phyloP scores from a whole-genome alignment of 768 basidiomycete species.

The Dioszegia hungarica region DNA sequence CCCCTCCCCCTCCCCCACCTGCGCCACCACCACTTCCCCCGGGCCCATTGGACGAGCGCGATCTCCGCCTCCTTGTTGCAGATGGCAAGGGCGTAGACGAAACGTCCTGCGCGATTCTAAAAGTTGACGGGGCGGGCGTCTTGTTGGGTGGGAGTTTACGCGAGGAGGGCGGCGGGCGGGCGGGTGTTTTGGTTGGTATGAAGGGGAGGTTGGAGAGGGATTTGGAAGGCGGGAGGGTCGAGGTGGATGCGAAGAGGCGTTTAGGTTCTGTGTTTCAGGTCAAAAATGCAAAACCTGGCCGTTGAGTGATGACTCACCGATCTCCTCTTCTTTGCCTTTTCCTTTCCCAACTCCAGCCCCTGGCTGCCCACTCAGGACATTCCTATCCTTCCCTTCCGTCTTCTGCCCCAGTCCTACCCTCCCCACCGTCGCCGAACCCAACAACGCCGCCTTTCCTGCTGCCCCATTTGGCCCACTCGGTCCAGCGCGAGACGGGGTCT shows the following conservation, averaged over 20 bases:
- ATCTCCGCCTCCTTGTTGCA: constrained; percentile 28
- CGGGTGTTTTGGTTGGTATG: constrained; percentile 11
- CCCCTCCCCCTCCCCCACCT: too few relatives aligned
- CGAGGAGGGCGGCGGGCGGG: constrained; percentile 11
- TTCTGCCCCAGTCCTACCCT: constrained; percentile 22
- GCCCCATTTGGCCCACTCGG: too few relatives aligned
- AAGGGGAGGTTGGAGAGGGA: constrained; percentile 22
- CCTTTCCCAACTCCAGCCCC: constrained; percentile 12
- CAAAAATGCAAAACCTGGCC: too few relatives aligned
- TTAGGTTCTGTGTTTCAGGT: constrained; percentile 31
- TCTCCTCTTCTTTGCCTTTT: constrained; percentile 29
- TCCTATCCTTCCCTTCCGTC: constrained; percentile 35
- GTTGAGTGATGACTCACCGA: constrained; percentile 25
- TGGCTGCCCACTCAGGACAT: constrained; percentile 9
- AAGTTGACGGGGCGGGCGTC: constrained; percentile 24
- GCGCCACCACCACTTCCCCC: not conserved
- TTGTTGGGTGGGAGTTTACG: constrained; percentile 1
- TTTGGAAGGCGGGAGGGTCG: constrained; percentile 33
- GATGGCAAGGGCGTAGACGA: constrained; percentile 34
- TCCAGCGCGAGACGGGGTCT: constrained; percentile 33
- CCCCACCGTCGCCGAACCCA: constrained; percentile 10
- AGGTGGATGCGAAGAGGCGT: constrained; percentile 29
- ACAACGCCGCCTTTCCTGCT: not conserved
- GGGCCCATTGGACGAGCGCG: constrained; percentile 10
- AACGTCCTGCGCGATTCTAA: not conserved